Conservation (phyloP, 805 yeast species). For the Metschnikowia koreensis region DNA sequence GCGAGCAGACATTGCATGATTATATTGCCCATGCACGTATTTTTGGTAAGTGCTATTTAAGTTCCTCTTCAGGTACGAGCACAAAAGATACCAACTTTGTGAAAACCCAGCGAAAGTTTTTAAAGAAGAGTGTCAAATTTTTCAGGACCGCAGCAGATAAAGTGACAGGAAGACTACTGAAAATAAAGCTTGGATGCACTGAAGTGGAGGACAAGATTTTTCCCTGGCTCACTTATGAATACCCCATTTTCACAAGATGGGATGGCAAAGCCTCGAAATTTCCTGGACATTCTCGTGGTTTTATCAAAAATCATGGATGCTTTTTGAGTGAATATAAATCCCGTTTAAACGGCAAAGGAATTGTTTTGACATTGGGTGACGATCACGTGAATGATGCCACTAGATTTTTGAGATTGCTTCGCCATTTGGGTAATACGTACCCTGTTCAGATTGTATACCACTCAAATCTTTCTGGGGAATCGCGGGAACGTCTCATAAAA, state of each 20-base stretch:
- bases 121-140: conserved; percentile 2
- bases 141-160: background rate
- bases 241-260: conserved; percentile 14
- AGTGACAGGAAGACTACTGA: background rate
- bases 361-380: conserved; percentile 37
- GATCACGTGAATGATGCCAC: conserved; percentile 24
- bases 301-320: conserved; percentile 15
- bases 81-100: background rate
- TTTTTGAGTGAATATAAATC: conserved; percentile 22
- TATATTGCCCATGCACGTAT: conserved; percentile 45
- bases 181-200: background rate
- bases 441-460: conserved; percentile 43
- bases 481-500: conserved; percentile 3
- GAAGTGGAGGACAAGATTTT: conserved; percentile 12
- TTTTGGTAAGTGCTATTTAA: conserved; percentile 45
- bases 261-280: conserved; percentile 4
- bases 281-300: conserved; percentile 4
- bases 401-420: conserved; percentile 25
- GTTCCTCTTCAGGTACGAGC: background rate
- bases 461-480: conserved; percentile 7
- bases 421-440: conserved; percentile 31
- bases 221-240: conserved; percentile 15
- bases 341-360: conserved; percentile 36
- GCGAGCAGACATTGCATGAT: conserved; percentile 41
- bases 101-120: conserved; percentile 9